Conservation (phyloP, 2,329 filamentous ascomycete genomes). For the Aspergillus pseudotamarii region DNA sequence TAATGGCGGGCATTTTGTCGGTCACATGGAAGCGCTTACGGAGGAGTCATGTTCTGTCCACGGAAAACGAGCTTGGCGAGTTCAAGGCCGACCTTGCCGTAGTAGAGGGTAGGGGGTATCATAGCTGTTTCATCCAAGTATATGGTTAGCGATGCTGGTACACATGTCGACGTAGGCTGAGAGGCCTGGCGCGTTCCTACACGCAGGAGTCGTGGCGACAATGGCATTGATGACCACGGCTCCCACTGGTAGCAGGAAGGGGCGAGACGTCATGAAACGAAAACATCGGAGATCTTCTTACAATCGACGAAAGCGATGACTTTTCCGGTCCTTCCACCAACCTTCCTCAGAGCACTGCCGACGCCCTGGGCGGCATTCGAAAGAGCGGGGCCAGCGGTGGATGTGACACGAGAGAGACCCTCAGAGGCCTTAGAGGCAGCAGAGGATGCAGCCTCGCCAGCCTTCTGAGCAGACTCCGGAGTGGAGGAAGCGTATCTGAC, state of each 20-base stretch:
- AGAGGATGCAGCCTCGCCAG: constrained; percentile 46
- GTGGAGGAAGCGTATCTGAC: constrained; percentile 52
- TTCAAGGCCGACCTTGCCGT: constrained; percentile 85
- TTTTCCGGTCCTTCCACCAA: constrained; percentile 81
- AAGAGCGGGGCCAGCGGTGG: constrained; percentile 77
- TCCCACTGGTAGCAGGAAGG: neutral
- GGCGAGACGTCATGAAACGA: neutral
- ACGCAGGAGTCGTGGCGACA: neutral
- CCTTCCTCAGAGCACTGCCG: constrained; percentile 68
- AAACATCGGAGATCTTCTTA: constrained; percentile 54
- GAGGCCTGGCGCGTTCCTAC: neutral
- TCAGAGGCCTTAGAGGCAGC: constrained; percentile 69
- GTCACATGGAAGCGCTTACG: constrained; percentile 65
- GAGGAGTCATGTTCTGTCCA: constrained; percentile 88
- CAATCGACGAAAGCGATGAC: constrained; percentile 81
- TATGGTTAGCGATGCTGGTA: constrained; percentile 26
- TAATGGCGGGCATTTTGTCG: constrained; percentile 9
- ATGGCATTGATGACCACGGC: neutral
- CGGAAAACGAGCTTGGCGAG: constrained; percentile 84
- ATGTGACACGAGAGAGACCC: constrained; percentile 79
- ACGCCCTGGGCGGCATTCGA: constrained; percentile 71
- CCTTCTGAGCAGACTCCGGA: constrained; percentile 49
- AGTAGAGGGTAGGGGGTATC: constrained; percentile 86
- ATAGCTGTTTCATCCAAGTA: constrained; percentile 61
- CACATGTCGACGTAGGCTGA: constrained; percentile 1